Percentiles rank a stretch among this genome's conserved stretches.
Evolutionary conservation across 2,329 filamentous ascomycete species (phyloP).

Genomic region (Orbilia blumenaviensis): DNA sequence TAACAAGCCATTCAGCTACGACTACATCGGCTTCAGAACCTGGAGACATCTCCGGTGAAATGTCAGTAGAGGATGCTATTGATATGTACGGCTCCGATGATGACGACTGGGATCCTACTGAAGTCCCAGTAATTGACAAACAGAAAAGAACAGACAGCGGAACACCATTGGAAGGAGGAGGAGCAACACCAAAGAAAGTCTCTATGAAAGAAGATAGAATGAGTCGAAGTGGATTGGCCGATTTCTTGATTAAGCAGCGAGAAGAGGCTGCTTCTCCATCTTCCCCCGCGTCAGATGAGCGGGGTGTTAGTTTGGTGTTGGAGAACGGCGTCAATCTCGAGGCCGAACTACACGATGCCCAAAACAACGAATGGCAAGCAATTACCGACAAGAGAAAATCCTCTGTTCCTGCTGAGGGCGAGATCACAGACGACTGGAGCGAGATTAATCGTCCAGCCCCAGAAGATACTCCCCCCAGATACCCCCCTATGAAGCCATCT

Average conservation of each 20-base stretch:
- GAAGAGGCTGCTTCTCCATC: constrained; percentile 52
- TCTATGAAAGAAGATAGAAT: constrained; percentile 55
- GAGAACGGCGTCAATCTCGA: constrained; percentile 47
- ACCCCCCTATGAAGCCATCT: constrained; percentile 45
- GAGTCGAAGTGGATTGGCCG: constrained; percentile 53
- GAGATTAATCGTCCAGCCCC: constrained; percentile 38
- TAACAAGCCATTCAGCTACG: constrained; percentile 43
- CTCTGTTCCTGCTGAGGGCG: constrained; percentile 15
- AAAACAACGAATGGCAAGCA: constrained; percentile 50
- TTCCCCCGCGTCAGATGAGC: constrained; percentile 49
- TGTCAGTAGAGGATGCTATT: constrained; percentile 58
- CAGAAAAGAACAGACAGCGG: constrained; percentile 56
- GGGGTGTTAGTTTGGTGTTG: constrained; percentile 50
- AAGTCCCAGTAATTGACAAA: constrained; percentile 55
- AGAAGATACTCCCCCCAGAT: constrained; percentile 44
- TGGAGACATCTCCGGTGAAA: constrained; percentile 52
- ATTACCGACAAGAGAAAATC: constrained; percentile 50
- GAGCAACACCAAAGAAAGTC: constrained; percentile 51
- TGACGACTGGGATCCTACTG: constrained; percentile 56
- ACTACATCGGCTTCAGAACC: constrained; percentile 47
- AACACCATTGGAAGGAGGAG: constrained; percentile 55
- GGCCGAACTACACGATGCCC: constrained; percentile 39
- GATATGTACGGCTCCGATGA: constrained; percentile 58
- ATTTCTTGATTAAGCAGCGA: constrained; percentile 55
- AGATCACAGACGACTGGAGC: constrained; percentile 18